These are phyloP conservation scores for Sporothrix variecibatus DNA, from an alignment of 2,329 filamentous ascomycete genomes.

Conservation along the genomic window DNA sequence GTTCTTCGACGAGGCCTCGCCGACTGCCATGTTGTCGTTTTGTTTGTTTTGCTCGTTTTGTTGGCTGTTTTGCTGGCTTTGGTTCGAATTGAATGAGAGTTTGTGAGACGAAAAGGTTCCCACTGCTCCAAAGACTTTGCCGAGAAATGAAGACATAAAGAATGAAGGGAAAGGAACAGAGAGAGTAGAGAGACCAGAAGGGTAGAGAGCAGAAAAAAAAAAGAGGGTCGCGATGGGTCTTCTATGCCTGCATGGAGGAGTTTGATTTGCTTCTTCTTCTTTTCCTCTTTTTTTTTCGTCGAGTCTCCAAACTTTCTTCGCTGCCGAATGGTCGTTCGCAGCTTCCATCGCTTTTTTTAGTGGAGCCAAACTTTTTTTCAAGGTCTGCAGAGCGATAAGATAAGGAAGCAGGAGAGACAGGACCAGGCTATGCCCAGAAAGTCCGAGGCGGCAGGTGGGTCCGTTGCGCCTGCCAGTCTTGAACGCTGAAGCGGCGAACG, in stretches of 20 bases:
- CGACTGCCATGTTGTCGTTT: constrained; percentile 6
- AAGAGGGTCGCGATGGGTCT: neutral
- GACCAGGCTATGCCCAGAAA: neutral
- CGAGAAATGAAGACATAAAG: constrained; percentile 26
- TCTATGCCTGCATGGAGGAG: neutral
- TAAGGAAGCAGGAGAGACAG: constrained; percentile 9
- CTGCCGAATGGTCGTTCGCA: neutral
- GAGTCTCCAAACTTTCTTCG: constrained; percentile 10
- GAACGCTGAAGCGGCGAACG: neutral
- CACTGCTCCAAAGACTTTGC: constrained; percentile 25
- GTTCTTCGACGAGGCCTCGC: constrained; percentile 13
- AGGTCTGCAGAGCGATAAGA: constrained; percentile 19
- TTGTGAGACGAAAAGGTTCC: constrained; percentile 21
- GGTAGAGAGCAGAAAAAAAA: constrained; percentile 7
- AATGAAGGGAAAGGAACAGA: neutral
- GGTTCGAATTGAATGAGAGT: neutral
- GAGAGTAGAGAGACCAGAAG: neutral
- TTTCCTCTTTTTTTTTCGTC: constrained; percentile 6
- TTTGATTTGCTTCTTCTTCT: neutral
- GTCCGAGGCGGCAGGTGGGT: neutral
- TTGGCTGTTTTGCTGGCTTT: neutral
- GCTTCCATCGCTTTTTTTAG: constrained; percentile 21
- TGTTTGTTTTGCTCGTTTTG: neutral
- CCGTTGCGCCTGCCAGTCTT: neutral
- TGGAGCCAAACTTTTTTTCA: constrained; percentile 23